Percentiles rank a stretch among this genome's conserved stretches.
phyloP scores from a whole-genome alignment of 441 rosid species.

The Breynia disticha region DNA sequence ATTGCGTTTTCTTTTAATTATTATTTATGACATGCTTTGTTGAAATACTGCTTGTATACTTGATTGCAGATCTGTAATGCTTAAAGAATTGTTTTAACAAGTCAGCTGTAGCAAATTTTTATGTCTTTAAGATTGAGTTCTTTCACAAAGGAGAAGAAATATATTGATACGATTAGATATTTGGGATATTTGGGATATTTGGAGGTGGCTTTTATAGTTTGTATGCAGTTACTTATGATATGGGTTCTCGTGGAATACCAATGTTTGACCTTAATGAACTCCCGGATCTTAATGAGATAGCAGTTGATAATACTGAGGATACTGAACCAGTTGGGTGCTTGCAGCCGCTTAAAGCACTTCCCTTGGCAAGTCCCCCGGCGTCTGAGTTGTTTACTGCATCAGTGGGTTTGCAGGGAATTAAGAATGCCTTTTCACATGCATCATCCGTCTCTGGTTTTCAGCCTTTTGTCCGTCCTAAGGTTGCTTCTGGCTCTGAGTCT shows the following conservation, averaged over 20 bases:
- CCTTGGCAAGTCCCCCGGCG: conserved; percentile 31
- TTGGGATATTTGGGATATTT: conserved; percentile 16
- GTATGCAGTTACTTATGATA: conserved; percentile 71
- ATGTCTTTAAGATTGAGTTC: conserved; percentile 17
- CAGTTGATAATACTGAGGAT: conserved; percentile 42
- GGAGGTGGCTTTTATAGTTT: conserved; percentile 27
- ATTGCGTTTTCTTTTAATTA: no score
- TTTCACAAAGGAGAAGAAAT: conserved; percentile 25
- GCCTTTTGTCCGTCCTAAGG: conserved; percentile 61
- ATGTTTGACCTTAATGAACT: conserved; percentile 92
- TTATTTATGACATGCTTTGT: not conserved
- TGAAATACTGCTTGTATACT: not conserved
- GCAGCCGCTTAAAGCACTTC: conserved; percentile 51
- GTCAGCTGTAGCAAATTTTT: conserved; percentile 10
- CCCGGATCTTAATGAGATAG: conserved; percentile 86
- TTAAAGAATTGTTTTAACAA: conserved; percentile 11
- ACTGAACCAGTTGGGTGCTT: conserved; percentile 31
- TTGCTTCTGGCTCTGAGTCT: conserved; percentile 25
- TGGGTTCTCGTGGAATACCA: conserved; percentile 80
- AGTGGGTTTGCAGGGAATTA: conserved; percentile 34
- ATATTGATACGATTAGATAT: conserved; percentile 6
- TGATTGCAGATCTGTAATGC: conserved; percentile 19
- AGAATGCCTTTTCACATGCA: conserved; percentile 63
- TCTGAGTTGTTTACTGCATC: conserved; percentile 49
- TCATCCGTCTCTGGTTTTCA: conserved; percentile 83